Base-by-base conservation (phyloP, 2,329 filamentous ascomycete species). In the Emergomyces orientalis region DNA sequence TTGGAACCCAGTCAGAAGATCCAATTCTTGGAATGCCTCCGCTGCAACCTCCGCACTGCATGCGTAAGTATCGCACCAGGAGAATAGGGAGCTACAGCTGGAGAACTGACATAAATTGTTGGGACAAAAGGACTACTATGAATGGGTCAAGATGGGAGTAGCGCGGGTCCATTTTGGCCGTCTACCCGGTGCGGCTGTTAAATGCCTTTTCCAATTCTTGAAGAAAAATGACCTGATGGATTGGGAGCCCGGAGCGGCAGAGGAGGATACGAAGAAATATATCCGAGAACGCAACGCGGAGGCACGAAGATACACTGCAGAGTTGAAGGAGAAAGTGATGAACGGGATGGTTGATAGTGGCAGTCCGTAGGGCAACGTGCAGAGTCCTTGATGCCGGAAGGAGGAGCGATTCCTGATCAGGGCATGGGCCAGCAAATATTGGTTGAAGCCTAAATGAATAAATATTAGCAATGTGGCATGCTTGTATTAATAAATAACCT, bases 91-190 rank as follows among this genome's bases (percentile, higher is more conserved):
- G 32, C 55, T 25, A n/a, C 25, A 27, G 37, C 34, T 43, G 37
- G 19, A 2, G 41, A n/a, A 43, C 32, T 32, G 32, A 55, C 32
- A 55, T 57, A 27, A 25, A 25, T 19, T 9, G 11, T 17, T 43
- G 37, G 30, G n/a, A 43, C n/a, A 37, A 41, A 6, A 57, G 55
- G 37, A 57, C 25, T 27, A 41, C 34, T 57, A 57, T 27, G 34
- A 43, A 57, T 43, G 55, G 55, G 25, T 57, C 30, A 41, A 57
- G 32, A 43, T 43, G 55, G 55, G 22, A 27, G 55, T 57, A 27
- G 55, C 25, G n/a, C 22, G 6, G 37, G 55, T 57, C 32, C n/a
- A 41, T 41, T 57, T 57, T n/a, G n/a, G 41, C 13, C n/a, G 14
- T 25, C 22, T 57, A 34, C 55, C 55, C 2, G 55, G 5, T 9